Evolutionary conservation across 805 yeast genomes (phyloP).

Genomic region (Wickerhamiella nectarea): DNA sequence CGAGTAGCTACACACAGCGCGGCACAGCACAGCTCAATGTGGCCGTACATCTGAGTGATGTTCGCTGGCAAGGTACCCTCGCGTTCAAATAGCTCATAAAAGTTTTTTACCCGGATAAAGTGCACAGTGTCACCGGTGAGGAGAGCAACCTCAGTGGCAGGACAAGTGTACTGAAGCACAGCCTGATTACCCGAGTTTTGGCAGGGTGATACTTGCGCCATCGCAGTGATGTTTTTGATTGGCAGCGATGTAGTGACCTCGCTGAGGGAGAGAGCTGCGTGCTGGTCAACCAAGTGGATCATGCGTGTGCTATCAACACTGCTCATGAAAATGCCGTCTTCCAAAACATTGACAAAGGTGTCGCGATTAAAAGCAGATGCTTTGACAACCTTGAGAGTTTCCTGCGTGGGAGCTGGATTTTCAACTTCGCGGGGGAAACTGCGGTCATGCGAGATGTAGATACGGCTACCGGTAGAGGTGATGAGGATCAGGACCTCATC

Average conservation of each 20-base stretch:
- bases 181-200: constrained; percentile 45
- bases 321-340: constrained; percentile 46
- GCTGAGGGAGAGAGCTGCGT: constrained; percentile 25
- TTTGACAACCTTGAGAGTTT: neutral
- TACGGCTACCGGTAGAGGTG: constrained; percentile 15
- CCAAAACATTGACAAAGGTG: constrained; percentile 38
- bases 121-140: constrained; percentile 69
- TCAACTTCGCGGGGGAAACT: neutral
- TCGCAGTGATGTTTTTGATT: constrained; percentile 54
- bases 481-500: constrained; percentile 15
- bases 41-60: constrained; percentile 68
- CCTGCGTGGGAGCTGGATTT: constrained; percentile 1
- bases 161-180: constrained; percentile 68
- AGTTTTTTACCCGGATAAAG: constrained; percentile 63
- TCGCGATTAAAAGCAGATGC: constrained; percentile 21
- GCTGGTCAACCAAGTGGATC: constrained; percentile 46
- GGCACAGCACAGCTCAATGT: constrained; percentile 80
- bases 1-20: constrained; percentile 68
- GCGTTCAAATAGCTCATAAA: constrained; percentile 61
- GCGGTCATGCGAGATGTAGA: constrained; percentile 14
- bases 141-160: constrained; percentile 62
- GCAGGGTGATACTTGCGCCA: constrained; percentile 60
- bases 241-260: constrained; percentile 38
- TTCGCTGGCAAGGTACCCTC: constrained; percentile 47
- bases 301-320: constrained; percentile 73